A percentile compares a stretch with the other conserved stretches of the same genome.
Conservation (phyloP, 176 grass and related monocot genomes). For the Canna indica region DNA sequence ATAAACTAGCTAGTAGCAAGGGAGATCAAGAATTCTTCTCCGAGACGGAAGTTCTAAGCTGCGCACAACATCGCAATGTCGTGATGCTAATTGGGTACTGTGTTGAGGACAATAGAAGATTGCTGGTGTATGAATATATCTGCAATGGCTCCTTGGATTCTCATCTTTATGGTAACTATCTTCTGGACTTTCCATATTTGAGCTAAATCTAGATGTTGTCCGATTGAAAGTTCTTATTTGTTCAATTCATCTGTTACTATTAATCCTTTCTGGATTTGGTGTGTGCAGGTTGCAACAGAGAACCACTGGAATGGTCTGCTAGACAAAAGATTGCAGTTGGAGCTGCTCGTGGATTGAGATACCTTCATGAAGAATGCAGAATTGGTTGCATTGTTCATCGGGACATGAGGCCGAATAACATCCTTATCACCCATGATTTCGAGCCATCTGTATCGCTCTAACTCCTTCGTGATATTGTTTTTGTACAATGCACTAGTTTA, state of each 20-base stretch:
- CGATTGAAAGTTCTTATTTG: constrained; percentile 6
- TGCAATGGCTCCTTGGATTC: constrained; percentile 97
- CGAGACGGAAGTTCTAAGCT: constrained; percentile 94
- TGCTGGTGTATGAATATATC: constrained; percentile 95
- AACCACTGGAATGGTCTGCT: constrained; percentile 65
- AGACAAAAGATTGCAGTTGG: constrained; percentile 98
- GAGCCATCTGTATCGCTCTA: constrained; percentile 71
- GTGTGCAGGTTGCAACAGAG: constrained; percentile 55
- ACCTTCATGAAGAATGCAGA: constrained; percentile 97
- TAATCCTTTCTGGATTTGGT: background rate
- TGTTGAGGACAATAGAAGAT: constrained; percentile 83
- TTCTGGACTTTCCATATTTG: no score
- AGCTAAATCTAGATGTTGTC: background rate
- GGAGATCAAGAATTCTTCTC: constrained; percentile 96
- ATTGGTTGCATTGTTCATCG: constrained; percentile 98
- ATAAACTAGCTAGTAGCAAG: constrained; percentile 89
- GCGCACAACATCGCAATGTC: constrained; percentile 97
- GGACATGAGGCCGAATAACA: constrained; percentile 98
- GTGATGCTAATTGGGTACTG: constrained; percentile 98
- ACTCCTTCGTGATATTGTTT: background rate
- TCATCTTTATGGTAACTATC: constrained; percentile 77
- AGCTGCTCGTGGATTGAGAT: constrained; percentile 85
- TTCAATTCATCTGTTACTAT: no score
- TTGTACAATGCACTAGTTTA: no score
- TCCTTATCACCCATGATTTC: constrained; percentile 97